Percentiles rank a stretch among this genome's conserved stretches.
These are phyloP conservation scores for Trametes cinnabarina DNA, from an alignment of 768 basidiomycete species.

Conservation along the genomic window DNA sequence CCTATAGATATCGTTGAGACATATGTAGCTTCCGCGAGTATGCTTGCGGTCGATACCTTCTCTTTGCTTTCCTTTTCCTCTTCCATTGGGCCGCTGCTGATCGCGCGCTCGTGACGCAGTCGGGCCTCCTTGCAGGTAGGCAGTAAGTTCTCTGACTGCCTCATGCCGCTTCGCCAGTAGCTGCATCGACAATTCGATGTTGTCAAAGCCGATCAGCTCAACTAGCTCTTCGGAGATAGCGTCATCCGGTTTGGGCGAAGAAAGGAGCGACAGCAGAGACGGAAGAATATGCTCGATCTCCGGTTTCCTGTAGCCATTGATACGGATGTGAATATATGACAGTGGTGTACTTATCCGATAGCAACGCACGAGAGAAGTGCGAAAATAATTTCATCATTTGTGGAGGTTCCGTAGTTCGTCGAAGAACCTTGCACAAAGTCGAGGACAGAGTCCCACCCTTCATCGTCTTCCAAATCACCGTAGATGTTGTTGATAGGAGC, in stretches of 20 bases:
- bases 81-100: background rate
- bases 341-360: background rate
- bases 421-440: constrained; percentile 13
- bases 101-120: background rate
- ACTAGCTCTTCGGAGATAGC: constrained; percentile 74
- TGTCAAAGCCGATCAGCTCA: constrained; percentile 82
- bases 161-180: constrained; percentile 56
- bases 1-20: background rate
- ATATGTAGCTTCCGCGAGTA: background rate
- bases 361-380: constrained; percentile 23
- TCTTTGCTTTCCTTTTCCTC: constrained; percentile 12
- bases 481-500: background rate
- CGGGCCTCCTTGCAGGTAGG: background rate
- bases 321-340: background rate
- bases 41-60: background rate
- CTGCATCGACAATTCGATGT: constrained; percentile 74
- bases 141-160: constrained; percentile 1
- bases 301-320: constrained; percentile 23
- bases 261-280: constrained; percentile 39
- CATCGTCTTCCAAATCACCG: constrained; percentile 9
- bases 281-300: constrained; percentile 26
- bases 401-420: background rate
- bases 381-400: constrained; percentile 3
- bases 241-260: constrained; percentile 55
- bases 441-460: constrained; percentile 23